These are phyloP conservation scores for Trichoderma sp. DNA, from an alignment of 2,329 filamentous ascomycete species.

Conservation along the genomic window DNA sequence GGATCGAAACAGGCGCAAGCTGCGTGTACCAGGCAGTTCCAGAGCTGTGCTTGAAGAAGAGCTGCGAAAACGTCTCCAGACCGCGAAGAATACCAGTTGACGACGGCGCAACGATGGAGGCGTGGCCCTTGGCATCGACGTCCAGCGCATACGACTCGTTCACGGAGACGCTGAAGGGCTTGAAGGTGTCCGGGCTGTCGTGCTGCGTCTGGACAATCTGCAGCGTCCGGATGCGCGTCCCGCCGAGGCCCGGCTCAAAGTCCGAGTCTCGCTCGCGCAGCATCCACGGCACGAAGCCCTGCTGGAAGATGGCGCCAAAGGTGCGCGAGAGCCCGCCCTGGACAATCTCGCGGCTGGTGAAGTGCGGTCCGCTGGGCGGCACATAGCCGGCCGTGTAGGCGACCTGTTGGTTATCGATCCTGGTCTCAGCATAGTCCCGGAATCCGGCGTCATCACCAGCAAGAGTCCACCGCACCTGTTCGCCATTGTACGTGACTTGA, in stretches of 20 bases:
- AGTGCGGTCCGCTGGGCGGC: constrained; percentile 44
- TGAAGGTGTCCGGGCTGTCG: constrained; percentile 59
- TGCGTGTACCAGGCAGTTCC: constrained; percentile 66
- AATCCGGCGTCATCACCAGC: background rate
- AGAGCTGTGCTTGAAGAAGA: constrained; percentile 72
- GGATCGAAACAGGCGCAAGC: constrained; percentile 69
- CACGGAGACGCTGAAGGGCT: constrained; percentile 62
- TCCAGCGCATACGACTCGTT: constrained; percentile 77
- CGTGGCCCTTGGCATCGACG: constrained; percentile 60
- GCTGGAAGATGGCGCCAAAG: constrained; percentile 64
- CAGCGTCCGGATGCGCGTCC: constrained; percentile 59
- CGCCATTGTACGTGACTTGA: constrained; percentile 60
- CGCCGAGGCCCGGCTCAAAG: constrained; percentile 61
- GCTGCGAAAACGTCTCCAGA: constrained; percentile 76
- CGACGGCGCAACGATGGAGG: constrained; percentile 64
- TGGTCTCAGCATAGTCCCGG: constrained; percentile 24
- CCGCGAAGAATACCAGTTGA: constrained; percentile 71
- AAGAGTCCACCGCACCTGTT: constrained; percentile 25
- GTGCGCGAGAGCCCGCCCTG: constrained; percentile 61
- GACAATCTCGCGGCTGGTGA: constrained; percentile 57
- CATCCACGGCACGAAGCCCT: constrained; percentile 78
- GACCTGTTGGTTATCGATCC: constrained; percentile 44
- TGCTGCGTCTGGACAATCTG: constrained; percentile 60
- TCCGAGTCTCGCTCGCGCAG: constrained; percentile 65
- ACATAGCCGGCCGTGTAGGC: constrained; percentile 51